These are phyloP conservation scores for Papiliotrema terrestris DNA, from an alignment of 1,284 basidiomycete genomes.

Conservation along the genomic window DNA sequence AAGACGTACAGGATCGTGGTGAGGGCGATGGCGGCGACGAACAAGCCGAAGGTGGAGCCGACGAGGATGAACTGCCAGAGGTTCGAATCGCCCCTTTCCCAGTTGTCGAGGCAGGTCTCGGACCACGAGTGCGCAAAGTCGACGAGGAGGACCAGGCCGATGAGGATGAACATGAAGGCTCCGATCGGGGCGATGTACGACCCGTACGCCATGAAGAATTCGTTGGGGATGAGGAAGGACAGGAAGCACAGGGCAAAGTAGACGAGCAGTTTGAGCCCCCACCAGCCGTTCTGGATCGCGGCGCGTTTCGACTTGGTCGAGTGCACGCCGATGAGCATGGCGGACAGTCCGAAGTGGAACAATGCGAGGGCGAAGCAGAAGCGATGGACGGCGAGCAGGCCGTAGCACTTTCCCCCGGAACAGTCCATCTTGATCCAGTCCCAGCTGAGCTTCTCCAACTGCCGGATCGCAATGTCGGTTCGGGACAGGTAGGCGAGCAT, in stretches of 20 bases:
- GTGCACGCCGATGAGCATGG: conserved; percentile 76
- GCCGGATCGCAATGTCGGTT: conserved; percentile 79
- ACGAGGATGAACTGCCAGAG: conserved; percentile 97
- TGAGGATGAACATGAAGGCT: conserved; percentile 86
- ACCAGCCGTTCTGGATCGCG: conserved; percentile 98
- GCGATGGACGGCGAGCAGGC: conserved; percentile 93
- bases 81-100: conserved; percentile 82
- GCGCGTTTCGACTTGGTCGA: conserved; percentile 89
- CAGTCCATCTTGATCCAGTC: conserved; percentile 99
- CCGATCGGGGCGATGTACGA: conserved; percentile 89
- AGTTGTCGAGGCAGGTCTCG: conserved; percentile 92
- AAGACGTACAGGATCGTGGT: conserved; percentile 88
- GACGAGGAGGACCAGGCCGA: conserved; percentile 94
- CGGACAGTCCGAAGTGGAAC: conserved; percentile 79
- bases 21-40: conserved; percentile 73
- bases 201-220: conserved; percentile 66
- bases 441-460: conserved; percentile 88
- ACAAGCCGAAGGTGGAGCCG: conserved; percentile 86
- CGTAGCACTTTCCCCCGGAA: conserved; percentile 87
- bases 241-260: conserved; percentile 82
- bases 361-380: conserved; percentile 92
- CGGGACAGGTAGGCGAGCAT: conserved; percentile 95
- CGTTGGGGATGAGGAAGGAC: conserved; percentile 64
- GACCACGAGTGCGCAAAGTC: conserved; percentile 99
- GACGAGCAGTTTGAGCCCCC: conserved; percentile 92